Evolutionary conservation across 1,139 yeast genomes (phyloP).

Genomic region (Saccharomyces hybrid): DNA sequence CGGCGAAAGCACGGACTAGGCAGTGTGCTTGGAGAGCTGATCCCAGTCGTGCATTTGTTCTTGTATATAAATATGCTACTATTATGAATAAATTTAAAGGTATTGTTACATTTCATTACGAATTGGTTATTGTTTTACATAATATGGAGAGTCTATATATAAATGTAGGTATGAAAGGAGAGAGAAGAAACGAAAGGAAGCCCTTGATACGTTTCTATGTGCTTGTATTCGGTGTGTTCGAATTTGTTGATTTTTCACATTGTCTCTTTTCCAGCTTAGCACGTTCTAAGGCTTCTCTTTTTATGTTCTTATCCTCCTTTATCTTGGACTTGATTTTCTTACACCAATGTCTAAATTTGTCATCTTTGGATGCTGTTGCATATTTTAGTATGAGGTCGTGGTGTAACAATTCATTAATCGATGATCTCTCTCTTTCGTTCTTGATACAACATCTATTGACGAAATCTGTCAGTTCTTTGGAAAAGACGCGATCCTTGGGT

Average conservation of each 20-base stretch:
- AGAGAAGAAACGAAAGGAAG: neutral
- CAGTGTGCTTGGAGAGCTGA: neutral
- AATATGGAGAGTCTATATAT: neutral
- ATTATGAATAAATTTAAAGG: neutral
- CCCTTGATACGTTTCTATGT: neutral
- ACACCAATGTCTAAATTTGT: constrained; percentile 31
- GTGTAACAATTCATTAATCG: constrained; percentile 50
- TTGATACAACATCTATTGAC: constrained; percentile 60
- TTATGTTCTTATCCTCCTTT: constrained; percentile 27
- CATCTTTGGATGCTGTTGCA: constrained; percentile 17
- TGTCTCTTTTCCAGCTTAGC: constrained; percentile 24
- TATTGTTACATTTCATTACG: neutral
- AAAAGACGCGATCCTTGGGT: constrained; percentile 27
- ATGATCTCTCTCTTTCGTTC: constrained; percentile 55
- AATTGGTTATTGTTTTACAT: neutral
- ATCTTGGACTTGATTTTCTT: constrained; percentile 25
- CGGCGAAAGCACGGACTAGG: neutral
- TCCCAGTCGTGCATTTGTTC: neutral
- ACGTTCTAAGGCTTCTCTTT: constrained; percentile 27
- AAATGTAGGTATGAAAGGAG: neutral
- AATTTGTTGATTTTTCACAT: constrained; percentile 13
- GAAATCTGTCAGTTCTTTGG: constrained; percentile 47
- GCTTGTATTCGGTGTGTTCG: neutral
- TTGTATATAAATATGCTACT: neutral
- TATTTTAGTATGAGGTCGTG: constrained; percentile 29